A percentile compares a stretch with the other conserved stretches of the same genome.
phyloP scores from a whole-genome alignment of 1,284 basidiomycete species.

The Tetrapyrgos nigripes region DNA sequence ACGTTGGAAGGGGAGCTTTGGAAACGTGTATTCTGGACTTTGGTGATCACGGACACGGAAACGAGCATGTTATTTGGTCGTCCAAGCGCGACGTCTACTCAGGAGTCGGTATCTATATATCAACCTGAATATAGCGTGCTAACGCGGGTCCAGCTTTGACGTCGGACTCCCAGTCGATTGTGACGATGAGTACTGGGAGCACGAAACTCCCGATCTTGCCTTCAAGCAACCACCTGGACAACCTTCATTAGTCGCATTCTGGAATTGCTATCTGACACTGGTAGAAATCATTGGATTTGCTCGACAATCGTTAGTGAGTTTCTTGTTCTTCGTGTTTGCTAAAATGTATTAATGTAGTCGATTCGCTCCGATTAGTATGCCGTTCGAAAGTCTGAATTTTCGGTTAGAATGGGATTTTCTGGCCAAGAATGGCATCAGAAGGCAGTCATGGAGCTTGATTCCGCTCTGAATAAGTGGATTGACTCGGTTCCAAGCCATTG shows the following conservation, averaged over 20 bases:
- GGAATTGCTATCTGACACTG: constrained; percentile 51
- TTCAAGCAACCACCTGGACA: constrained; percentile 41
- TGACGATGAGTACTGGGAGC: constrained; percentile 6
- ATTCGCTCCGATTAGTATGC: constrained; percentile 25
- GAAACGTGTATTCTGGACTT: constrained; percentile 5
- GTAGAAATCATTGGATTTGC: constrained; percentile 54
- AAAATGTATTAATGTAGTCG: background rate
- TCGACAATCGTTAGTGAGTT: constrained; percentile 46
- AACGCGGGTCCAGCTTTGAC: background rate
- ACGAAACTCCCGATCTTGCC: constrained; percentile 29
- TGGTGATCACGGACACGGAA: background rate
- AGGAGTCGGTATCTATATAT: background rate
- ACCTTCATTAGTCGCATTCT: constrained; percentile 44
- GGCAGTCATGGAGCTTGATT: constrained; percentile 59
- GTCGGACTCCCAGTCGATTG: constrained; percentile 5
- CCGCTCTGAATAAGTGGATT: constrained; percentile 62
- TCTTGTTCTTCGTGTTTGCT: background rate
- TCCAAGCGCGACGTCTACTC: background rate
- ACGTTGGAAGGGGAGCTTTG: constrained; percentile 1
- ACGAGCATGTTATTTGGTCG: background rate
- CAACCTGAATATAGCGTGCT: background rate
- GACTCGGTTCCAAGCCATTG: constrained; percentile 57
- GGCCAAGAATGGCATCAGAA: constrained; percentile 46
- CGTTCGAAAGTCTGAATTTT: constrained; percentile 38
- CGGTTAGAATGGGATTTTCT: constrained; percentile 37